Evolutionary conservation across 2,329 filamentous ascomycete species (phyloP), one percentile per base, ranked within the genome.

Genomic region (Exutisphaerella laricina): DNA sequence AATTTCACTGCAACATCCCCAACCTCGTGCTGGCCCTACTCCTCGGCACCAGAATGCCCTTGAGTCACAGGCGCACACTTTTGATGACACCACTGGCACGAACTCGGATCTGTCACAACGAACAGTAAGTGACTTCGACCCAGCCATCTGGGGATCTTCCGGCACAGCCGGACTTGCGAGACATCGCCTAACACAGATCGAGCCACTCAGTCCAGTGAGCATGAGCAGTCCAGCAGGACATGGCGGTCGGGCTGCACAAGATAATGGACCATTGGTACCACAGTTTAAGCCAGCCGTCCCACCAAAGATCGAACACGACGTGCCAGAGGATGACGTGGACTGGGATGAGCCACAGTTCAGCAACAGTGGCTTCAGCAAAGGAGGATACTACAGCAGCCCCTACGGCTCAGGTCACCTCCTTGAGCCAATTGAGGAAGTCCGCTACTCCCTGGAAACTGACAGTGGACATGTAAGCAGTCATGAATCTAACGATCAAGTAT

Each of bases 1-100:
- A 18, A 64, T 89, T 43, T 87, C 88, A 57, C 69, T 90, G 28
- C 80, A 88, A 59, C 85, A 90, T 63, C 85, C 85, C 4, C 85
- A 89, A 61, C 85, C 85, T 6, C 73, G 84, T 20, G 80, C 78
- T 13, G 85, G 85, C 0, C 80, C 85, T 43, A 86, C 82, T 1
- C 79, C 84, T 60, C 80, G 82, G 18, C 86, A 87, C 64, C 80
- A 85, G 55, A 84, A 78, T 18, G 78, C 82, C 1, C 72, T 89
- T 14, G 85, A 90, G 66, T 78, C 75, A 6, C 82, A 85, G 47
- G 85, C 85, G 3, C 76, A 83, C 41, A 76, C 81, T 43, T 88
- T 79, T 28, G 49, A 57, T 28, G 51, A 58, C 28, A 44, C 46
- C 8, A 54, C 56, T 4, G 54, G 46, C 23, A 63, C 62, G 12